A percentile compares a stretch with the other conserved stretches of the same genome.
Conservation (phyloP, 768 basidiomycete genomes). For the Kwoniella pini region DNA sequence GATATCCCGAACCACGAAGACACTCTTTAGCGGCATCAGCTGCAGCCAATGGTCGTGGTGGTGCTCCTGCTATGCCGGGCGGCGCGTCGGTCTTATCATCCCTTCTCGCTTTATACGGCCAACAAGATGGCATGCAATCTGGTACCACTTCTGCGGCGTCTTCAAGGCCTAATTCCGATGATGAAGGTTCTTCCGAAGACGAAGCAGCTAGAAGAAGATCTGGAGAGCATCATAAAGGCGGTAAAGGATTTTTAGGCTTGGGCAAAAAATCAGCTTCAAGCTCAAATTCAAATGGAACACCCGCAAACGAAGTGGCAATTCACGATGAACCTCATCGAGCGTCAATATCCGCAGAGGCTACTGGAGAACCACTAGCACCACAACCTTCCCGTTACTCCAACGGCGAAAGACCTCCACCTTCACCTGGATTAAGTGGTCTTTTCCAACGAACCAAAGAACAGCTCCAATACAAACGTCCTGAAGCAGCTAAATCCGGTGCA, state of each 20-base stretch:
- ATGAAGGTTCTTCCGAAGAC: conserved; percentile 33
- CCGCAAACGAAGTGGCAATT: conserved; percentile 22
- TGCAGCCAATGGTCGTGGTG: conserved; percentile 6
- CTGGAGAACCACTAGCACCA: conserved; percentile 5
- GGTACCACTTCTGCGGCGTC: conserved; percentile 48
- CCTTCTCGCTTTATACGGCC: conserved; percentile 66
- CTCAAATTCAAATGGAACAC: conserved; percentile 16
- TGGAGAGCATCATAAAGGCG: not conserved
- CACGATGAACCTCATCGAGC: conserved; percentile 16
- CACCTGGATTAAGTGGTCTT: conserved; percentile 26
- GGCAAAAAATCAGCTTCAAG: conserved; percentile 23
- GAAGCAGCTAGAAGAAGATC: conserved; percentile 36
- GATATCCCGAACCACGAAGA: conserved; percentile 31
- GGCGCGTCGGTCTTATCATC: conserved; percentile 62
- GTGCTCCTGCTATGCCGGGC: conserved; percentile 18
- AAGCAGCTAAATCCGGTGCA: conserved; percentile 60
- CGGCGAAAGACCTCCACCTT: conserved; percentile 14
- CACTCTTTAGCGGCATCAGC: conserved; percentile 10
- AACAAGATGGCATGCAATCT: conserved; percentile 50
- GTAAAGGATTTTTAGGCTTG: not conserved
- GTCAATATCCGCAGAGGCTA: not conserved
- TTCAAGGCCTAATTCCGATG: conserved; percentile 47
- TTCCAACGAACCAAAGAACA: conserved; percentile 33
- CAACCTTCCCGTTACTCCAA: conserved; percentile 11
- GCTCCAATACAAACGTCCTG: conserved; percentile 47